Percentiles rank a stretch among this genome's conserved stretches.
These are phyloP conservation scores for Colletotrichum cuscutae DNA, from an alignment of 2,329 filamentous ascomycete genomes.

Conservation along the genomic window DNA sequence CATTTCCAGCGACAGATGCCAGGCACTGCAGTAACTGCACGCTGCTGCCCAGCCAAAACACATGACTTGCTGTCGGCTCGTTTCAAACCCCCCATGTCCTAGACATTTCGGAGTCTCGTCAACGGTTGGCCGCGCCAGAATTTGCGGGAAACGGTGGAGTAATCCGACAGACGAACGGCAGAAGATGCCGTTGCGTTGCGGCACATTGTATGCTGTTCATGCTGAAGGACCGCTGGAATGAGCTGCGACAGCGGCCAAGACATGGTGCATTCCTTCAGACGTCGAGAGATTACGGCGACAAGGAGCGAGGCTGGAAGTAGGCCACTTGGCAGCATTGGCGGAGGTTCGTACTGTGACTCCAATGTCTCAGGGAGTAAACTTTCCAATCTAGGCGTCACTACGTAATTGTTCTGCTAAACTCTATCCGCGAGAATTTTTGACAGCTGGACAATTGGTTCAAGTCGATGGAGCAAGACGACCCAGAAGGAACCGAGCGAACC, in stretches of 20 bases:
- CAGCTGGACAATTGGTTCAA: background rate
- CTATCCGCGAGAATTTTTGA: background rate
- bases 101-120: conserved; percentile 7
- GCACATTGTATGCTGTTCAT: background rate
- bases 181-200: conserved; percentile 10
- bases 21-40: background rate
- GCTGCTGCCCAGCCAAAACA: background rate
- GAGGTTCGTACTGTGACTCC: conserved; percentile 3
- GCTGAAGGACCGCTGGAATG: background rate
- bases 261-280: background rate
- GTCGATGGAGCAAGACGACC: background rate
- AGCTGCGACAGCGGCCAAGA: conserved; percentile 19
- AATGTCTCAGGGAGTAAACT: conserved; percentile 27
- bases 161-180: background rate
- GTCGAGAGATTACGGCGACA: conserved; percentile 13
- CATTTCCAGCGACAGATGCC: background rate
- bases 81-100: conserved; percentile 16
- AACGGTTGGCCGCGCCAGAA: conserved; percentile 1
- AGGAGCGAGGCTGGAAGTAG: conserved; percentile 8
- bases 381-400: conserved; percentile 6
- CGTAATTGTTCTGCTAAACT: conserved; percentile 16
- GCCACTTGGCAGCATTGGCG: conserved; percentile 13
- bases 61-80: conserved; percentile 4
- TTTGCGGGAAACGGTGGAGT: conserved; percentile 13
- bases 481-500: background rate